Evolutionary conservation across 2,329 filamentous ascomycete species (phyloP).

Genomic region (Diaporthe nobilis): DNA sequence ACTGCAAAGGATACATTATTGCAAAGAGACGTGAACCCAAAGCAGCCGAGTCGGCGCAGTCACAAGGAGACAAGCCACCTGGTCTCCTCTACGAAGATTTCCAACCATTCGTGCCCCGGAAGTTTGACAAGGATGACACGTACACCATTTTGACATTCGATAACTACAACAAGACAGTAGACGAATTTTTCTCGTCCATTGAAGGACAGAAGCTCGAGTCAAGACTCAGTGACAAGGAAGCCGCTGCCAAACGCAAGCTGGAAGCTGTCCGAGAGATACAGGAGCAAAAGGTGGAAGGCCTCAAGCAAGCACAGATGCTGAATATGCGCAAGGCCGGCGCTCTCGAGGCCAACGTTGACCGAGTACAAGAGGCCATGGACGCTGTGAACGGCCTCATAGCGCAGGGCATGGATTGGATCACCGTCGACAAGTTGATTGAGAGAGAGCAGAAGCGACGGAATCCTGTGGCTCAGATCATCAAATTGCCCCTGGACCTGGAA

Average conservation of each 20-base stretch:
- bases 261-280: slow-evolving; percentile 90
- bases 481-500: slow-evolving; percentile 87
- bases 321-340: slow-evolving; percentile 91
- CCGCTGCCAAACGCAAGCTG: slow-evolving; percentile 84
- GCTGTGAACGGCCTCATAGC: slow-evolving; percentile 92
- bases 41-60: slow-evolving; percentile 44
- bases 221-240: slow-evolving; percentile 84
- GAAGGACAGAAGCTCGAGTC: slow-evolving; percentile 95
- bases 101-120: slow-evolving; percentile 88
- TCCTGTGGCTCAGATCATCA: slow-evolving; percentile 88
- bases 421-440: slow-evolving; percentile 90
- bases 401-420: slow-evolving; percentile 98
- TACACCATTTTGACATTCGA: slow-evolving; percentile 82
- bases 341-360: slow-evolving; percentile 90
- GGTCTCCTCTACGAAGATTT: slow-evolving; percentile 91
- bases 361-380: slow-evolving; percentile 92
- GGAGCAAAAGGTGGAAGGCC: slow-evolving; percentile 83
- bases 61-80: slow-evolving; percentile 55
- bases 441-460: slow-evolving; percentile 86
- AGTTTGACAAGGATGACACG: slow-evolving; percentile 78
- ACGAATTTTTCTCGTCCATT: slow-evolving; percentile 97
- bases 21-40: slow-evolving; percentile 70
- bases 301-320: slow-evolving; percentile 84
- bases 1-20: slow-evolving; percentile 88
- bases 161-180: slow-evolving; percentile 92